phyloP scores from a whole-genome alignment of 768 basidiomycete genomes.

The Mycena rosella region DNA sequence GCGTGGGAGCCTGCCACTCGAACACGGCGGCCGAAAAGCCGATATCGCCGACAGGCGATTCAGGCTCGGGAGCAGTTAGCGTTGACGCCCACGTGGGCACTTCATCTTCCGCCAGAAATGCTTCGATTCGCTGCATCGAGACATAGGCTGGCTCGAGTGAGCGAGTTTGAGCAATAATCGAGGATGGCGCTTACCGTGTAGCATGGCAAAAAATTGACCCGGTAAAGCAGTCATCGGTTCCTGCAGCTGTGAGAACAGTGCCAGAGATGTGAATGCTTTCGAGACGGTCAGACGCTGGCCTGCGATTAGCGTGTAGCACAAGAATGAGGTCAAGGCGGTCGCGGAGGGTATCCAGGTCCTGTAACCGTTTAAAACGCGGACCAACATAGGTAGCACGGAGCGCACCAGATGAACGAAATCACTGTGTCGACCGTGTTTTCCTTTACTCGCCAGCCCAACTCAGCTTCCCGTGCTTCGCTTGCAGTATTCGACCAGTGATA shows the following conservation, averaged over 20 bases:
- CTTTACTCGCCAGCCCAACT: constrained; percentile 77
- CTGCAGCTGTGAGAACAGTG: constrained; percentile 80
- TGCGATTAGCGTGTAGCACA: constrained; percentile 77
- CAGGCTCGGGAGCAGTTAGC: constrained; percentile 53
- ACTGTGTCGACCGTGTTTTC: constrained; percentile 70
- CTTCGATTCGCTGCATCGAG: constrained; percentile 85
- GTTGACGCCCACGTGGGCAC: constrained; percentile 85
- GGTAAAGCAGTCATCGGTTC: constrained; percentile 76
- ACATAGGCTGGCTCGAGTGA: constrained; percentile 66
- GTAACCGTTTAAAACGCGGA: constrained; percentile 9
- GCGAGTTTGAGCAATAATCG: constrained; percentile 20
- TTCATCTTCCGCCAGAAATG: constrained; percentile 78
- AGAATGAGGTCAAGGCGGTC: constrained; percentile 71
- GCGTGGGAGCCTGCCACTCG: constrained; percentile 63
- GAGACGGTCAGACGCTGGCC: constrained; percentile 78
- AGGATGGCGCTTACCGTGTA: constrained; percentile 61
- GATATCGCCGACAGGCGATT: constrained; percentile 46
- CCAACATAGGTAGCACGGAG: constrained; percentile 21
- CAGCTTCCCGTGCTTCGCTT: constrained; percentile 66
- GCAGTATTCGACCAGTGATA: constrained; percentile 71
- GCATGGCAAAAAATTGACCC: constrained; percentile 71
- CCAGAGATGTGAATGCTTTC: constrained; percentile 84
- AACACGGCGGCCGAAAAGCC: constrained; percentile 70
- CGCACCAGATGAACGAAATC: constrained; percentile 78
- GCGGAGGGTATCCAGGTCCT: constrained; percentile 84